A percentile compares a stretch with the other conserved stretches of the same genome.
Evolutionary conservation across 768 basidiomycete species (phyloP).

Genomic region (Gymnopilus dilepis): DNA sequence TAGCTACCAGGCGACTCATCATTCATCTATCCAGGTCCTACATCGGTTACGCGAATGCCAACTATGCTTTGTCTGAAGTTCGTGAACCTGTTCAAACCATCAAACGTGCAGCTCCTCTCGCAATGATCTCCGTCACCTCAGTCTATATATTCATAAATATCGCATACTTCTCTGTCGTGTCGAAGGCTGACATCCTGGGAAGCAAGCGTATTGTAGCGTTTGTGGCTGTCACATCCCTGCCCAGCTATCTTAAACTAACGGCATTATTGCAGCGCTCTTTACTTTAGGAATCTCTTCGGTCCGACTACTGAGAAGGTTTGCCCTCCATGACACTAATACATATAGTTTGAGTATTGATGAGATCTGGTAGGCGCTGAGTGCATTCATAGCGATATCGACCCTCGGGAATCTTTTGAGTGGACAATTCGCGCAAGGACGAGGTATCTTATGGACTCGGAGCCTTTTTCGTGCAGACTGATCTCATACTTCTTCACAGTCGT

Average conservation of each 20-base stretch:
- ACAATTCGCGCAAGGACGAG: conserved; percentile 70
- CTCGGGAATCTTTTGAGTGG: conserved; percentile 68
- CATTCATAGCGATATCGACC: conserved; percentile 66
- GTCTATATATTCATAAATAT: conserved; percentile 71
- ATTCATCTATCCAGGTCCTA: conserved; percentile 55
- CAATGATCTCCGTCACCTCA: conserved; percentile 60
- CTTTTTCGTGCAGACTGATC: not conserved
- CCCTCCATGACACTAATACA: not conserved
- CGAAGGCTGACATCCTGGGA: conserved; percentile 68
- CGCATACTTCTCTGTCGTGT: conserved; percentile 77
- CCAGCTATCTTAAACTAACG: not conserved
- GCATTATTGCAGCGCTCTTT: conserved; percentile 55
- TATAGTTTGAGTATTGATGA: not conserved
- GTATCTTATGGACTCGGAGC: conserved; percentile 42
- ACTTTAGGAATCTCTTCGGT: conserved; percentile 78
- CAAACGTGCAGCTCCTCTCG: conserved; percentile 71
- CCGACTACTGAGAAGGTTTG: conserved; percentile 60
- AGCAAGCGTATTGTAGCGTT: conserved; percentile 74
- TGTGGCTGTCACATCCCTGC: conserved; percentile 27
- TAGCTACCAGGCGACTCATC: not conserved
- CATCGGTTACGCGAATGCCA: conserved; percentile 75
- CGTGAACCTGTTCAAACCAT: conserved; percentile 73
- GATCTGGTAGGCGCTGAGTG: conserved; percentile 60
- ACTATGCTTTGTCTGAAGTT: conserved; percentile 76
- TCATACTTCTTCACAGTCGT: conserved; percentile 49